Evolutionary conservation across 352 stramenopile genomes (phyloP).

Genomic region (Phytopythium delawarense): DNA sequence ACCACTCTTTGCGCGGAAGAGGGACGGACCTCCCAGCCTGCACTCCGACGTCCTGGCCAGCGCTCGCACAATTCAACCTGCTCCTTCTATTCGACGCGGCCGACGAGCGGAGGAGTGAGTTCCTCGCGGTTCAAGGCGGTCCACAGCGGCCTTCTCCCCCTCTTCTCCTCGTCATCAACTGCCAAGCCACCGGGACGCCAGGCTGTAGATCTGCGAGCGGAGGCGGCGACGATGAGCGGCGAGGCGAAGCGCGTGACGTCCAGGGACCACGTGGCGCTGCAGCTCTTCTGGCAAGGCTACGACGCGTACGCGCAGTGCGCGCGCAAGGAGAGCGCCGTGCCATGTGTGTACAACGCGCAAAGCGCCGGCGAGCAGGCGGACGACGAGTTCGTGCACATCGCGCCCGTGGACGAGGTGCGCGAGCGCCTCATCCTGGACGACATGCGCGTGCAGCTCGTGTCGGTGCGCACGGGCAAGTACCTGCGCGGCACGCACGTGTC

Average conservation of each 20-base stretch:
- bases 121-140: no score
- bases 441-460: constrained; percentile 60
- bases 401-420: constrained; percentile 44
- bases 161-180: no score
- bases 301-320: constrained; percentile 51
- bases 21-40: no score
- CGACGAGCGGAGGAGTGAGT: no score
- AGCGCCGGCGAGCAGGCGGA: constrained; percentile 28
- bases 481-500: constrained; percentile 54
- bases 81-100: not conserved
- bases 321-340: constrained; percentile 42
- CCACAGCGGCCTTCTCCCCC: no score
- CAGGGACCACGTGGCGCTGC: constrained; percentile 45
- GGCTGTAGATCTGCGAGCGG: not conserved
- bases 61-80: not conserved
- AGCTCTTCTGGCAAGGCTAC: constrained; percentile 70
- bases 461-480: constrained; percentile 43
- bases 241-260: constrained; percentile 20
- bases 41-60: not conserved
- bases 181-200: not conserved
- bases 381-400: constrained; percentile 51
- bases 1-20: not conserved
- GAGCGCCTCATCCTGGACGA: constrained; percentile 56
- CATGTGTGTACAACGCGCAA: constrained; percentile 55
- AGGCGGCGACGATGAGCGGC: not conserved